Evolutionary conservation across 352 stramenopile species (phyloP).

Genomic region (Globisporangium solare): DNA sequence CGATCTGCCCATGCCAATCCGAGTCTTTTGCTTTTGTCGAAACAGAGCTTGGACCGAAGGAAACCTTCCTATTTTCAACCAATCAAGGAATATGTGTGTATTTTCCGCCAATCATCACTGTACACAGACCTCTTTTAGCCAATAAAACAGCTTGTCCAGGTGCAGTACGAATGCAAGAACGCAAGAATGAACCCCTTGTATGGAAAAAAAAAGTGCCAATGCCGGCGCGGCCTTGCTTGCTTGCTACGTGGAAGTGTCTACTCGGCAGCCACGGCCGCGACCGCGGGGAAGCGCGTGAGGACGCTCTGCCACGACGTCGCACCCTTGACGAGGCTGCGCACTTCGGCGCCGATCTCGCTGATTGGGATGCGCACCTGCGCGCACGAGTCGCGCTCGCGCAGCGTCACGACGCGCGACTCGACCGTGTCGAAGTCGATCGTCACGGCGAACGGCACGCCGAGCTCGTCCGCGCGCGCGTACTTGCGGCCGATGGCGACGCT

Average conservation of each 20-base stretch:
- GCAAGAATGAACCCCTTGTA: no score
- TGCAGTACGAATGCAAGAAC: no score
- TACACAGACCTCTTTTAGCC: no score
- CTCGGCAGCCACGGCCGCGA: constrained; percentile 42
- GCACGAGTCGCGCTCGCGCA: constrained; percentile 97
- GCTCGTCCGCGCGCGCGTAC: constrained; percentile 97
- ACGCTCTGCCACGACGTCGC: constrained; percentile 80
- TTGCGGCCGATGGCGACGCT: constrained; percentile 94
- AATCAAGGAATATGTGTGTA: background rate
- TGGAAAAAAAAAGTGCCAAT: no score
- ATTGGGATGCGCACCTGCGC: constrained; percentile 94
- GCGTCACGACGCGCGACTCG: constrained; percentile 90
- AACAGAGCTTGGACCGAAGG: background rate
- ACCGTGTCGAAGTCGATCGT: constrained; percentile 99
- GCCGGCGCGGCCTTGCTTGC: no score
- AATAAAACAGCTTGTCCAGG: no score
- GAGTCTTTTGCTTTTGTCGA: background rate
- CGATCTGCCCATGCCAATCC: constrained; percentile 50
- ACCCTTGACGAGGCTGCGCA: constrained; percentile 88
- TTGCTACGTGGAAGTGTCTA: background rate
- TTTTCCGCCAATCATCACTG: no score
- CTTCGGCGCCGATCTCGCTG: constrained; percentile 62
- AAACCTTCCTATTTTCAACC: background rate
- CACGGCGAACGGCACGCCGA: constrained; percentile 97
- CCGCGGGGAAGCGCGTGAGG: constrained; percentile 76